Percentiles rank a stretch among this genome's conserved stretches.
Evolutionary conservation across 495 filamentous ascomycete species (phyloP).

Genomic region (Penicillium paxilli): DNA sequence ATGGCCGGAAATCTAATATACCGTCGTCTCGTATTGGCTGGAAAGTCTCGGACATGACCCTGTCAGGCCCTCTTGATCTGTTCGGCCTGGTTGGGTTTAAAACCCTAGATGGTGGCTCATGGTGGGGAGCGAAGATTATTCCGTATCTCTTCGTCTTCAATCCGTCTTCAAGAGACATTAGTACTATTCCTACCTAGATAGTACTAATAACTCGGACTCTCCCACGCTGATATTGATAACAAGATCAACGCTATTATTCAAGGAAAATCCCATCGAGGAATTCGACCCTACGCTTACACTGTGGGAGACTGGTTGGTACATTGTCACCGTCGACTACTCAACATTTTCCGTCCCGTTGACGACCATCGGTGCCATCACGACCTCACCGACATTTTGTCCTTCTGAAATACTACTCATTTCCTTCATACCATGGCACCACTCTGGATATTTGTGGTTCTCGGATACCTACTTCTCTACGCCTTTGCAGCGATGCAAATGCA

Average conservation of each 20-base stretch:
- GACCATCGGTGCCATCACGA: neutral
- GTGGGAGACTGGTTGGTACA: too few relatives aligned
- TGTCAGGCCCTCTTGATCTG: neutral
- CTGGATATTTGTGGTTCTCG: conserved; percentile 41
- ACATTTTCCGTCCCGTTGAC: neutral
- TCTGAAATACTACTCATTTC: neutral
- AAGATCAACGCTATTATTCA: too few relatives aligned
- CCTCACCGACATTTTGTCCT: conserved; percentile 9
- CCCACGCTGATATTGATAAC: neutral
- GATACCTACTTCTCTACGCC: conserved; percentile 43
- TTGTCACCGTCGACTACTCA: neutral
- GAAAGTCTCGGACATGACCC: conserved; percentile 19
- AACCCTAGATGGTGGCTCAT: conserved; percentile 11
- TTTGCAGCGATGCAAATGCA: conserved; percentile 34
- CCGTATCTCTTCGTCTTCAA: neutral
- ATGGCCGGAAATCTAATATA: conserved; percentile 9
- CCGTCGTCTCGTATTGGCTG: conserved; percentile 21
- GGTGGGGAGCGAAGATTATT: neutral
- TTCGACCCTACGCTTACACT: too few relatives aligned
- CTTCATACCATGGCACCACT: conserved; percentile 30
- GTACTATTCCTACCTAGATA: neutral
- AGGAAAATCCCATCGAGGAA: too few relatives aligned
- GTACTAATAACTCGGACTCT: neutral
- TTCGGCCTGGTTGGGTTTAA: conserved; percentile 24
- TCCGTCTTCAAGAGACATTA: neutral